A percentile compares a stretch with the other conserved stretches of the same genome.
These are phyloP conservation scores for Talaromyces liani DNA, from an alignment of 495 filamentous ascomycete genomes.

Conservation along the genomic window DNA sequence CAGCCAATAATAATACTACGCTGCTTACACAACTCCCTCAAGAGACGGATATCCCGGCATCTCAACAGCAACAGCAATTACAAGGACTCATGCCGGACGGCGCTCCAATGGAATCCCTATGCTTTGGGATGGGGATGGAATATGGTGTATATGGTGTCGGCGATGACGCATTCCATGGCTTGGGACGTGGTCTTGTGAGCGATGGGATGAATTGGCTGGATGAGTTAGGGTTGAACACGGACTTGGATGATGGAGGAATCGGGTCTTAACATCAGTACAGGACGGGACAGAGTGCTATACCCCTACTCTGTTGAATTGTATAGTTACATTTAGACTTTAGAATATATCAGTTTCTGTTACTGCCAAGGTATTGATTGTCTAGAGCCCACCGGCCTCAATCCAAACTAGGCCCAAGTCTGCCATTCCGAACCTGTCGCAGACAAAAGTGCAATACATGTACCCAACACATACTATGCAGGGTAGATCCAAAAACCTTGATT, in stretches of 20 bases:
- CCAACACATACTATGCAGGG: neutral
- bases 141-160: neutral
- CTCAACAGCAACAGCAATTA: neutral
- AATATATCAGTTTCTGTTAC: neutral
- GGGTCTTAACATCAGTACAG: neutral
- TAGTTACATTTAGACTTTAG: neutral
- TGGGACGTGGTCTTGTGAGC: slow-evolving; percentile 1
- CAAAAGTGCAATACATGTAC: neutral
- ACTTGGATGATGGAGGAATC: neutral
- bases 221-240: slow-evolving; percentile 1
- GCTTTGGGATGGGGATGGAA: slow-evolving; percentile 2
- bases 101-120: neutral
- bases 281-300: neutral
- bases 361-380: neutral
- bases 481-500: neutral
- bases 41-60: neutral
- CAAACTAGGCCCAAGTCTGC: neutral
- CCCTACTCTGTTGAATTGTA: neutral
- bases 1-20: neutral
- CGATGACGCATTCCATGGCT: neutral
- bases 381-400: neutral
- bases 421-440: neutral
- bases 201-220: slow-evolving; percentile 5
- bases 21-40: neutral
- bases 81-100: neutral